These are phyloP conservation scores for Hypoxylon sp. DNA, from an alignment of 2,329 filamentous ascomycete genomes.

Conservation along the genomic window DNA sequence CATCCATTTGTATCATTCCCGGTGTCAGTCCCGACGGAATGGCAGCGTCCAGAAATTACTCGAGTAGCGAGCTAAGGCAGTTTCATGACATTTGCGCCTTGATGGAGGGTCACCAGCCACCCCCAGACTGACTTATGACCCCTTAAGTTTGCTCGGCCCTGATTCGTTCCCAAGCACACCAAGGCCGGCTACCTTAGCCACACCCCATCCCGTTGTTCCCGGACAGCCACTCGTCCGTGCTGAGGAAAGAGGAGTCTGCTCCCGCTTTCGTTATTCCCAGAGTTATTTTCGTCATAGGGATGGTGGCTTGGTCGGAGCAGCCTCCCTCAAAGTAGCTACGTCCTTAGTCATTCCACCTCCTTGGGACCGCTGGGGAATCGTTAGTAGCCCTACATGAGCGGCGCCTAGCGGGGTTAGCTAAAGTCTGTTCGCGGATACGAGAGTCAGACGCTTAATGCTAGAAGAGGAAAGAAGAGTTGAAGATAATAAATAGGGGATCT, in stretches of 20 bases:
- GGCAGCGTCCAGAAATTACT: neutral
- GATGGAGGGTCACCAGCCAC: slow-evolving; percentile 24
- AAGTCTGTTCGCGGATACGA: neutral
- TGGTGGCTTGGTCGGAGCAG: neutral
- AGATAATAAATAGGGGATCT: slow-evolving; percentile 1
- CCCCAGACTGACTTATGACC: slow-evolving; percentile 15
- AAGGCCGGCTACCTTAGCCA: neutral
- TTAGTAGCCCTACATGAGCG: neutral
- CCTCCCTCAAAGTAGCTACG: neutral
- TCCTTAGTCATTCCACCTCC: neutral
- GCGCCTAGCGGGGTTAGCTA: neutral
- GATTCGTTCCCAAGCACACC: slow-evolving; percentile 4
- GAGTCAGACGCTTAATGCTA: neutral
- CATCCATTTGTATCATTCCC: neutral
- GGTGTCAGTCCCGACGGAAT: slow-evolving; percentile 1
- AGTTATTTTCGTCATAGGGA: slow-evolving; percentile 5
- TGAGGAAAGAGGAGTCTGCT: neutral
- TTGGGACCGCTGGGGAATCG: neutral
- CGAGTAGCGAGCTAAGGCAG: slow-evolving; percentile 3
- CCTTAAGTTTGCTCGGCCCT: slow-evolving; percentile 23
- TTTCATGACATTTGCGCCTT: slow-evolving; percentile 1
- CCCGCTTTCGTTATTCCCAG: neutral
- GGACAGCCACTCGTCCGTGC: slow-evolving; percentile 5
- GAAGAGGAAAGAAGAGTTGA: neutral
- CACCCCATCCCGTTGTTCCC: no score